These are phyloP conservation scores for Jamesozyma piceae DNA, from an alignment of 805 yeast genomes.

Conservation along the genomic window DNA sequence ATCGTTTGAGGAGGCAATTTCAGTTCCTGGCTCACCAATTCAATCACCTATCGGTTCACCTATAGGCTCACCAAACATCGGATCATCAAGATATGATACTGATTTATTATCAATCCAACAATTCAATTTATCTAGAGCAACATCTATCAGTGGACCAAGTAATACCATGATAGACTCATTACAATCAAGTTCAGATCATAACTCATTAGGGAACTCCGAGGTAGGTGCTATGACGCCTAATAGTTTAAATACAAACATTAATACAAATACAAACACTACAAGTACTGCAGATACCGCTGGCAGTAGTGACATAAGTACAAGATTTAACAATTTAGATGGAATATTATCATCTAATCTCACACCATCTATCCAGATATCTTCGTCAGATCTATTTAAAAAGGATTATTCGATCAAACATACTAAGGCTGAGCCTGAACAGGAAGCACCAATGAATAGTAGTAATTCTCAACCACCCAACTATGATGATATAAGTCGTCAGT, in stretches of 20 bases:
- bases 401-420: slow-evolving; percentile 1
- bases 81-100: slow-evolving; percentile 10
- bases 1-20: slow-evolving; percentile 53
- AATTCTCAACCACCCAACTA: slow-evolving; percentile 30
- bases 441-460: not conserved
- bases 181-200: slow-evolving; percentile 1
- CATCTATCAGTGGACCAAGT: slow-evolving; percentile 17
- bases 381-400: slow-evolving; percentile 5
- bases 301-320: slow-evolving; percentile 4
- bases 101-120: slow-evolving; percentile 17
- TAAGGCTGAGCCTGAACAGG: not conserved
- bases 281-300: not conserved
- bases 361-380: not conserved
- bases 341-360: slow-evolving; percentile 8
- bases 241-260: not conserved
- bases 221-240: not conserved
- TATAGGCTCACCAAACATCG: slow-evolving; percentile 12
- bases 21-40: slow-evolving; percentile 39
- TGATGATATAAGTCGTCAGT: slow-evolving; percentile 11
- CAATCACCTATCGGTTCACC: slow-evolving; percentile 23
- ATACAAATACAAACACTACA: not conserved
- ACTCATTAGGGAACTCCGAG: not conserved
- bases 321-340: slow-evolving; percentile 17
- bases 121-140: slow-evolving; percentile 16
- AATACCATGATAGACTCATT: not conserved